phyloP scores from a whole-genome alignment of 768 basidiomycete genomes.

The Trametes gibbosa region DNA sequence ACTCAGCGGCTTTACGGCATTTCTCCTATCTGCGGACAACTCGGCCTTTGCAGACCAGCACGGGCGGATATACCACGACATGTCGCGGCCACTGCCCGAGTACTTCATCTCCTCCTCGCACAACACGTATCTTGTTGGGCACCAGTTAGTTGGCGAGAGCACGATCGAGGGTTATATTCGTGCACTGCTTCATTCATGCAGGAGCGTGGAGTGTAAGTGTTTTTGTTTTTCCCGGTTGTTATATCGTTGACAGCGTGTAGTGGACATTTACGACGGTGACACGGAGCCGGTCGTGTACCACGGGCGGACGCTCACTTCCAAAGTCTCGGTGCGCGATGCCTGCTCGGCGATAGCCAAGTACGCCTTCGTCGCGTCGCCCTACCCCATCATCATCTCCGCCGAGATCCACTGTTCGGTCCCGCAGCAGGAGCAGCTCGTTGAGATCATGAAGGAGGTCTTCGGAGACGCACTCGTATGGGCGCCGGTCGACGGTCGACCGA shows the following conservation, averaged over 20 bases:
- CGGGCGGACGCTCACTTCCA: conserved; percentile 83
- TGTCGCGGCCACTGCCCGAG: conserved; percentile 84
- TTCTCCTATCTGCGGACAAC: conserved; percentile 81
- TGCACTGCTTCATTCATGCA: conserved; percentile 82
- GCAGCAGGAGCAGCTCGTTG: conserved; percentile 78
- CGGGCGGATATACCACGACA: conserved; percentile 66
- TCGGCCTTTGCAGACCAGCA: conserved; percentile 54
- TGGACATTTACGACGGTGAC: conserved; percentile 92
- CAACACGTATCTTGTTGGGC: conserved; percentile 87
- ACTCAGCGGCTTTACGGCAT: conserved; percentile 68
- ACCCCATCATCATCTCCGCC: conserved; percentile 90
- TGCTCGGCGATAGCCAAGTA: conserved; percentile 85
- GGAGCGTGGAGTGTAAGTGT: conserved; percentile 87
- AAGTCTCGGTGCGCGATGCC: conserved; percentile 76
- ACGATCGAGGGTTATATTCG: conserved; percentile 93
- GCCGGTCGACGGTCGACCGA: conserved; percentile 46
- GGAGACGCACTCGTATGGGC: conserved; percentile 50
- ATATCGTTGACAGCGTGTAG: conserved; percentile 39
- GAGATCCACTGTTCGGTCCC: conserved; percentile 81
- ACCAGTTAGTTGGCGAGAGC: conserved; percentile 84
- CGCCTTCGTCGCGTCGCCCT: conserved; percentile 86
- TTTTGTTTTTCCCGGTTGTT: not conserved
- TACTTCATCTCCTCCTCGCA: conserved; percentile 91
- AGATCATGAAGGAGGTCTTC: conserved; percentile 67
- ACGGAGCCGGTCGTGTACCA: conserved; percentile 84